Base-by-base conservation (phyloP, 2,329 filamentous ascomycete species). In the Colletotrichum agaves region DNA sequence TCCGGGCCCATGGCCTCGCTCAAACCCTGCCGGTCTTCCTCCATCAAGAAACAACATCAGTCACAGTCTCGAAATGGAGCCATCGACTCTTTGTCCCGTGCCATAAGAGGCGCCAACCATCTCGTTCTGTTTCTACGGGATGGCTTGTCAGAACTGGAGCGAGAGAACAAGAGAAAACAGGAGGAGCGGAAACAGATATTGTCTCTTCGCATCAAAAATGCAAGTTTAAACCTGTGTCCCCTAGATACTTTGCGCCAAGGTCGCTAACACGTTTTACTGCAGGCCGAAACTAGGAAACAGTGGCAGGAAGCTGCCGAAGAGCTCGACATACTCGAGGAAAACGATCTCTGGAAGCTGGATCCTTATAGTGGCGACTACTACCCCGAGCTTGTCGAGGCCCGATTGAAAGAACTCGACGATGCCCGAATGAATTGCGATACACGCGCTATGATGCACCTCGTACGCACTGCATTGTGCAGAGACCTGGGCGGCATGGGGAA, bases 401-500 rank as follows among this genome's bases (percentile, higher is more conserved):
- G 92, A n/a, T 81, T 97, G 47, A 81, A 83, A 60, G 88, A 93
- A 71, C 84, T 98, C 67, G 91, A 97, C 71, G 85, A 91, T 11
- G 94, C 93, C 15, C 87, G 92, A 5, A 82, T 85, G 11, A 90
- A 85, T 70, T 88, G 89, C 71, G 93, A 98, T 77, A 85, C 93
- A 61, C 86, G 85, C 69, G 84, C 85, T 63, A 96, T 97, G 91
- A 85, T 96, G 74, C 90, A 93, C 74, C 84, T 96, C 41, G 85
- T 97, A 41, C 89, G 94, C 31, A 97, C 93, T 1, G 86, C 92
- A 2, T 80, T 98, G 55, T 93, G 91, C 43, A 90, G 94, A 49
- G 90, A 94, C 73, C 82, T 97, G 10, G 94, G 93, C 7, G 92
- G 91, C 58, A 97, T 98, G 91, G 93, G 92, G 69, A 92, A 94